Evolutionary conservation across 2,329 filamentous ascomycete species (phyloP), one percentile per base, ranked within the genome.

Genomic region (Fusarium siculi): DNA sequence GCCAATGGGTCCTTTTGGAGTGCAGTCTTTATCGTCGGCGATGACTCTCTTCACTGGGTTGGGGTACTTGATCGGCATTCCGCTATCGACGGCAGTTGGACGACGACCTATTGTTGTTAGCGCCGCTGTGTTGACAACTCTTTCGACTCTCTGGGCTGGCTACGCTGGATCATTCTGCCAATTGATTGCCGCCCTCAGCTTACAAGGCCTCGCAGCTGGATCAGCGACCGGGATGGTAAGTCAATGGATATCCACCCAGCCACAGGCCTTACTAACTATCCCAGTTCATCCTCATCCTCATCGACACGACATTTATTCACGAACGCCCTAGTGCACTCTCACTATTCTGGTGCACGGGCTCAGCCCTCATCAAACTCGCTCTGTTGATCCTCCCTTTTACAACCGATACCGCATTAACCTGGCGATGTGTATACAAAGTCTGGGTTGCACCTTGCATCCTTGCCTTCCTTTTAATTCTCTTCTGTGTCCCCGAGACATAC

Each of bases 221-320:
- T 44, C 36, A 2, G 50, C 44, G 1, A 47, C 36, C n/a, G 57
- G 68, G 12, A 64, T 74, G 58, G 72, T 74, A 56, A 4, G 72
- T 19, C 9, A 1, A 11, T 6, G 25, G 25, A 25, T 2, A 15
- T 21, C 7, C 6, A 4, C 6, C 1, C 4, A 7, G 5, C 0
- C 1, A 9, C 50, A 11, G 1, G 3, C 25, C 1, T 5, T 8
- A 21, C 11, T 15, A 2, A 3, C 5, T 2, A 18, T 3, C 11
- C 7, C 2, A 74, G 72, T 58, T 49, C 4, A 36, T 69, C 2
- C 57, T 74, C 4, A 61, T 74, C 1, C 30, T 73, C 1, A 74
- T 74, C 5, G 72, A 74, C 16, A 65, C 54, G 1, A 74, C 72
- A 1, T 74, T 74, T 16, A 74, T 74, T 2, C 71, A 74, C 16